phyloP scores from a whole-genome alignment of 805 yeast species.

The Lipomyces sp. region DNA sequence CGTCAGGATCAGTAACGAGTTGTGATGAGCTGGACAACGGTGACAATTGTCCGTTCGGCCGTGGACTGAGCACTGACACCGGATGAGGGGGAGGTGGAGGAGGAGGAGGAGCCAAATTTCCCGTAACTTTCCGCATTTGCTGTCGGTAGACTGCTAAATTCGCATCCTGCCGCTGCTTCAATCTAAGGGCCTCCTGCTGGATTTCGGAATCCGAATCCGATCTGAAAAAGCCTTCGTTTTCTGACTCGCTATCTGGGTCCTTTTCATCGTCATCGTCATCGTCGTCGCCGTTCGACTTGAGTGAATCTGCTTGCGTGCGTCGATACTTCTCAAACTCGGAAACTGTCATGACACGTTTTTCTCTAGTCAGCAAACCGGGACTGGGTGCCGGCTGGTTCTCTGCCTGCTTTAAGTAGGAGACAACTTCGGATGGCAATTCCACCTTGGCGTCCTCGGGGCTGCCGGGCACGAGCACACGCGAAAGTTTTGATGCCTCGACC shows the following conservation, averaged over 20 bases:
- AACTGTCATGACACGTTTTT: constrained; percentile 41
- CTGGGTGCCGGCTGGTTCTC: constrained; percentile 6
- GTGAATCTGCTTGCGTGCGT: neutral
- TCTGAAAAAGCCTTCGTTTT: constrained; percentile 13
- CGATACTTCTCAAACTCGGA: constrained; percentile 40
- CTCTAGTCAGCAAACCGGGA: constrained; percentile 12
- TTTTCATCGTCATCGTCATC: constrained; percentile 34
- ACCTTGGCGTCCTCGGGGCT: neutral
- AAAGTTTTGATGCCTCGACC: neutral
- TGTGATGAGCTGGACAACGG: neutral
- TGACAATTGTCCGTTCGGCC: neutral
- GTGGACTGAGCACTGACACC: neutral
- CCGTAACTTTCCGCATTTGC: constrained; percentile 49
- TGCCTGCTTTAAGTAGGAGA: constrained; percentile 11
- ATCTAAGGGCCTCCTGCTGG: constrained; percentile 30
- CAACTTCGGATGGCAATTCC: constrained; percentile 23
- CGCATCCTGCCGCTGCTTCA: constrained; percentile 45
- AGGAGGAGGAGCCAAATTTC: constrained; percentile 33
- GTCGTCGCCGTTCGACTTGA: constrained; percentile 20
- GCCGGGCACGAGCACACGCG: neutral
- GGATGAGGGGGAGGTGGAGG: neutral
- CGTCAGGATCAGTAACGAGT: constrained; percentile 39
- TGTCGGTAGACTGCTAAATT: constrained; percentile 50
- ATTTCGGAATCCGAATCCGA: constrained; percentile 23
- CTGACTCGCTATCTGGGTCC: constrained; percentile 21